Evolutionary conservation across 2,329 filamentous ascomycete genomes (phyloP).

Genomic region (Microcyclosporella mali): DNA sequence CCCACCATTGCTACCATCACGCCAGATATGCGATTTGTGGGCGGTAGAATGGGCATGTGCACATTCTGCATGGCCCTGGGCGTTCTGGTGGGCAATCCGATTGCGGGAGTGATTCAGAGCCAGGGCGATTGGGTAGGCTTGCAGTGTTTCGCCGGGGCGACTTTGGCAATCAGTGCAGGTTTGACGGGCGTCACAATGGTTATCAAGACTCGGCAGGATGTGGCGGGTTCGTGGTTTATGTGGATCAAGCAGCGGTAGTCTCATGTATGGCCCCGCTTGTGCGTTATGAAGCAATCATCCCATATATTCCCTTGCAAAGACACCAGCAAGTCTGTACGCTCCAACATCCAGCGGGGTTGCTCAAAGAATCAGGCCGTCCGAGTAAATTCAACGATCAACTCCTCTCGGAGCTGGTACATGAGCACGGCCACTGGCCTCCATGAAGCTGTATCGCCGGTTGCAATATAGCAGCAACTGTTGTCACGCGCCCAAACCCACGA

Average conservation of each 20-base stretch:
- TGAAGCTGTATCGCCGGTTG: too few species aligned
- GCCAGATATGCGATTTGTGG: constrained; percentile 15
- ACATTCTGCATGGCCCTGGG: constrained; percentile 18
- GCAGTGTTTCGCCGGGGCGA: constrained; percentile 20
- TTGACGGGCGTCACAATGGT: constrained; percentile 3
- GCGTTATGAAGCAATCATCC: too few species aligned
- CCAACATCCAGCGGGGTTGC: too few species aligned
- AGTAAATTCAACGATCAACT: too few species aligned
- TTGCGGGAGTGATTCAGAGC: constrained; percentile 13
- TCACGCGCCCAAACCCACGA: too few species aligned
- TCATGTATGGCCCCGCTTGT: too few species aligned
- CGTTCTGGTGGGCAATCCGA: constrained; percentile 20
- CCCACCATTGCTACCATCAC: constrained; percentile 26
- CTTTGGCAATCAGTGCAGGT: constrained; percentile 4
- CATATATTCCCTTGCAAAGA: too few species aligned
- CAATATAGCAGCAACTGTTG: too few species aligned
- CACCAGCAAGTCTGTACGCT: too few species aligned
- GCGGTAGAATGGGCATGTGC: constrained; percentile 20
- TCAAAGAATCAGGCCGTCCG: too few species aligned
- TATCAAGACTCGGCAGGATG: constrained; percentile 2
- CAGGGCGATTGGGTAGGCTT: constrained; percentile 15
- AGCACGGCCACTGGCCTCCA: too few species aligned
- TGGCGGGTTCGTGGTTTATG: not conserved
- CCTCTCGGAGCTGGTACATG: too few species aligned
- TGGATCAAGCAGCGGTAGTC: not conserved